Evolutionary conservation across 495 filamentous ascomycete species (phyloP).

Genomic region (Hypoxylon rickii): DNA sequence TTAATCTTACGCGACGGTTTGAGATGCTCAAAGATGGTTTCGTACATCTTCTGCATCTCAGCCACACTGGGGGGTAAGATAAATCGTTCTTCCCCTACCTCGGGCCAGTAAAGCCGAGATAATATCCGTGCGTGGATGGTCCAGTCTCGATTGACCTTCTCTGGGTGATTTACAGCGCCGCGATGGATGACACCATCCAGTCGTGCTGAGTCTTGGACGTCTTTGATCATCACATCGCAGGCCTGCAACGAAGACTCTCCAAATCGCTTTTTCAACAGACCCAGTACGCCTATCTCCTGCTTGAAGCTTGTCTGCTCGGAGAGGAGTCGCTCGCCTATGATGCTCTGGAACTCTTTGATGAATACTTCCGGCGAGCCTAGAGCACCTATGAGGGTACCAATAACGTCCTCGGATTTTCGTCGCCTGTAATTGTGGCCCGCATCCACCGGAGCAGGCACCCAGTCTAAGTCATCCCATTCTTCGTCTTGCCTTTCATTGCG

Average conservation of each 20-base stretch:
- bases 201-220: constrained; percentile 83
- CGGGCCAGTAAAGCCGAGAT: constrained; percentile 93
- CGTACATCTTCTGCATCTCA: constrained; percentile 70
- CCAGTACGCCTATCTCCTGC: constrained; percentile 76
- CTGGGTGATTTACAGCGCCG: constrained; percentile 35
- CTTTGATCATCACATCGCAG: constrained; percentile 95
- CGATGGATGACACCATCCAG: constrained; percentile 68
- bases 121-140: constrained; percentile 79
- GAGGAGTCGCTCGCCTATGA: constrained; percentile 82
- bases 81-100: constrained; percentile 78
- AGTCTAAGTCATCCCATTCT: constrained; percentile 85
- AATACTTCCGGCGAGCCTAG: constrained; percentile 88
- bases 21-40: constrained; percentile 73
- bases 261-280: constrained; percentile 86
- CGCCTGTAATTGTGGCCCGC: constrained; percentile 89
- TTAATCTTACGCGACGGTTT: constrained; percentile 84
- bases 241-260: constrained; percentile 83
- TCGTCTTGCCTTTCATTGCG: constrained; percentile 53
- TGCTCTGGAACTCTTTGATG: constrained; percentile 87
- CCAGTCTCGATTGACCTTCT: constrained; percentile 40
- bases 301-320: constrained; percentile 70
- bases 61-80: constrained; percentile 66
- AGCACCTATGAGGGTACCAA: constrained; percentile 83
- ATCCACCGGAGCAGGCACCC: constrained; percentile 91
- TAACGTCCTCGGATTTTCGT: constrained; percentile 87